Percentiles rank a stretch among this genome's conserved stretches.
phyloP scores from a whole-genome alignment of 2,329 filamentous ascomycete genomes.

The Trichophyton simii region DNA sequence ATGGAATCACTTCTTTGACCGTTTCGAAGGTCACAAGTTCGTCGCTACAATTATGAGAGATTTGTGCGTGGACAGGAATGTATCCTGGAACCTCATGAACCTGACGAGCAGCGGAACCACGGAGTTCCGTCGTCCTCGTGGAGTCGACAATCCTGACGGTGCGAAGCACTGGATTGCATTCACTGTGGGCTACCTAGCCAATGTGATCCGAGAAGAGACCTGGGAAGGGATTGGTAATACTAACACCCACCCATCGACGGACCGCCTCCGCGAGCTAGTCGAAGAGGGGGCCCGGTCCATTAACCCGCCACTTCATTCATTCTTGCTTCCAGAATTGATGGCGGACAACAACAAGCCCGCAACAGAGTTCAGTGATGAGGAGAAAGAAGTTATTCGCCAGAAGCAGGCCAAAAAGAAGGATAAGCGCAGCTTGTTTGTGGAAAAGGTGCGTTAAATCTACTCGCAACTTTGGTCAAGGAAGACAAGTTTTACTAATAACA shows the following conservation, averaged over 20 bases:
- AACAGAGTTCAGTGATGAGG: not conserved
- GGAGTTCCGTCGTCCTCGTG: not conserved
- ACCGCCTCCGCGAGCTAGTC: not conserved
- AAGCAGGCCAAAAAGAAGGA: not conserved
- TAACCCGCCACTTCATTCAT: too few species aligned
- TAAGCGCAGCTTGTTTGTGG: not conserved
- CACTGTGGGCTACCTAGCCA: not conserved
- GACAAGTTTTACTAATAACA: not conserved
- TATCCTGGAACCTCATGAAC: not conserved
- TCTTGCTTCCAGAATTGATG: not conserved
- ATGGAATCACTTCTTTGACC: not conserved
- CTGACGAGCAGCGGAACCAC: not conserved
- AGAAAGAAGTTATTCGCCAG: not conserved
- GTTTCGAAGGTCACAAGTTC: not conserved
- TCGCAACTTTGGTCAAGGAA: not conserved
- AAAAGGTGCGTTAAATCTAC: not conserved
- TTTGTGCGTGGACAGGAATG: not conserved
- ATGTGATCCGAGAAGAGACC: not conserved
- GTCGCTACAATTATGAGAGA: not conserved
- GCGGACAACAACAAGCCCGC: not conserved
- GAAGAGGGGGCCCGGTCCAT: too few species aligned
- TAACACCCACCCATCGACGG: not conserved
- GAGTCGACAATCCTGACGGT: not conserved
- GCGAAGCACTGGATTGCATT: not conserved
- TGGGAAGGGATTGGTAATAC: not conserved